Percentiles rank a stretch among this genome's conserved stretches.
phyloP scores from a whole-genome alignment of 139 green algal species.

The Protoeuglena noctilucae region DNA sequence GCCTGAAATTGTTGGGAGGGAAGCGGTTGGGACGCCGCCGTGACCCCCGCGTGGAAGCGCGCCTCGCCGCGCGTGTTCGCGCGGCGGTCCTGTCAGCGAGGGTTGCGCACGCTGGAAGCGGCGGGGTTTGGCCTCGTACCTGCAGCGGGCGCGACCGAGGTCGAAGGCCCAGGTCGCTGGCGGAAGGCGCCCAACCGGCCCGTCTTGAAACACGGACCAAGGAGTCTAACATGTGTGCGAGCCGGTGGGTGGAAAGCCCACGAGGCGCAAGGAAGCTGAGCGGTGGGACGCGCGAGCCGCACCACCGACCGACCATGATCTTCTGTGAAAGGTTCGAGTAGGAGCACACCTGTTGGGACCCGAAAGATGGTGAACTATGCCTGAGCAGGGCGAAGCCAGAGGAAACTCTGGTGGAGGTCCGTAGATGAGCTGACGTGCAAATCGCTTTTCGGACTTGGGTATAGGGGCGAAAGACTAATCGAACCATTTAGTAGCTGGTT shows the following conservation, averaged over 20 bases:
- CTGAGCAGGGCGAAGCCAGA: slow-evolving; percentile 82
- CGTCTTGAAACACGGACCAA: slow-evolving; percentile 96
- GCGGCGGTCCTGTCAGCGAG: slow-evolving; percentile 63
- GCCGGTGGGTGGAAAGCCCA: slow-evolving; percentile 74
- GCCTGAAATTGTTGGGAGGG: slow-evolving; percentile 69
- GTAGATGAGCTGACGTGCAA: slow-evolving; percentile 92
- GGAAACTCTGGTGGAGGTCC: slow-evolving; percentile 87
- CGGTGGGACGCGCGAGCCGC: slow-evolving; percentile 54
- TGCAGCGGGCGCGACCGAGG: slow-evolving; percentile 49
- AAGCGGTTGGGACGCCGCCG: slow-evolving; percentile 57
- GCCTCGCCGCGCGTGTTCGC: slow-evolving; percentile 42
- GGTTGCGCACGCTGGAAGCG: slow-evolving; percentile 52
- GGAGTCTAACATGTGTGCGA: slow-evolving; percentile 88
- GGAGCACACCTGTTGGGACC: slow-evolving; percentile 72
- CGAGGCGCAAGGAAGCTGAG: slow-evolving; percentile 78
- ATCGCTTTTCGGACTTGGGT: slow-evolving; percentile 91
- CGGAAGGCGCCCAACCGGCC: slow-evolving; percentile 55
- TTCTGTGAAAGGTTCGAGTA: slow-evolving; percentile 79
- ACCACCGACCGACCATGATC: slow-evolving; percentile 74
- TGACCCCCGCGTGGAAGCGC: slow-evolving; percentile 52
- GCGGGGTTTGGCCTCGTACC: slow-evolving; percentile 28
- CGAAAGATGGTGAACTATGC: slow-evolving; percentile 94
- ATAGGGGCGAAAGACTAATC: slow-evolving; percentile 98
- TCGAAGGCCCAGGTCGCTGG: slow-evolving; percentile 58
- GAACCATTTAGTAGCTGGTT: slow-evolving; percentile 95